Evolutionary conservation across 148 eudicot species (phyloP).

Genomic region (Fallopia convolvulus): DNA sequence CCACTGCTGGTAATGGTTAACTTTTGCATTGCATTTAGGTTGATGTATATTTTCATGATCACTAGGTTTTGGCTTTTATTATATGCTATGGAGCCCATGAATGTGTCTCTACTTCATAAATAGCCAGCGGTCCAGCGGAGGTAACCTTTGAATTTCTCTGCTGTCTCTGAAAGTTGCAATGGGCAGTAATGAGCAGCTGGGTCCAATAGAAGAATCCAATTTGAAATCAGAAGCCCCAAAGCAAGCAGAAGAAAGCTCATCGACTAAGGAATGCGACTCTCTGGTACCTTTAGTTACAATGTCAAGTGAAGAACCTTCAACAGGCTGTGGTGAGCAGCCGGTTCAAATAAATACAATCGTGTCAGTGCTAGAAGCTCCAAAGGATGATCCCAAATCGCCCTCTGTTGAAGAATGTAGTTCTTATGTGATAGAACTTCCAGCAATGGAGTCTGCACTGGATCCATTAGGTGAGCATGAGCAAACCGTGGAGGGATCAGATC

Average conservation of each 20-base stretch:
- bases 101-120: not conserved
- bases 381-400: not conserved
- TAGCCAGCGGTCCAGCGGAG: not conserved
- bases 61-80: not conserved
- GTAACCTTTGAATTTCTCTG: not conserved
- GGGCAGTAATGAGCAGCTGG: not conserved
- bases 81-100: not conserved
- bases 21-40: not conserved
- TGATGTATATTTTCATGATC: not conserved
- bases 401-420: slow-evolving; percentile 8
- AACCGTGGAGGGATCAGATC: not conserved
- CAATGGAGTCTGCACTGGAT: not conserved
- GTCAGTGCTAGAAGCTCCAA: not conserved
- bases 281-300: not conserved
- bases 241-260: not conserved
- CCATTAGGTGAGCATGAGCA: not conserved
- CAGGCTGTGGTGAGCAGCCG: not conserved
- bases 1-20: not conserved
- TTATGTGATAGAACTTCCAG: not conserved
- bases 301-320: not conserved
- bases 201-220: not conserved
- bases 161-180: not conserved
- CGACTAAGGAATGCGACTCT: not conserved
- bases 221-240: slow-evolving; percentile 5
- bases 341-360: not conserved